These are phyloP conservation scores for Casuarina glauca DNA, from an alignment of 306 rosid species.

Conservation along the genomic window DNA sequence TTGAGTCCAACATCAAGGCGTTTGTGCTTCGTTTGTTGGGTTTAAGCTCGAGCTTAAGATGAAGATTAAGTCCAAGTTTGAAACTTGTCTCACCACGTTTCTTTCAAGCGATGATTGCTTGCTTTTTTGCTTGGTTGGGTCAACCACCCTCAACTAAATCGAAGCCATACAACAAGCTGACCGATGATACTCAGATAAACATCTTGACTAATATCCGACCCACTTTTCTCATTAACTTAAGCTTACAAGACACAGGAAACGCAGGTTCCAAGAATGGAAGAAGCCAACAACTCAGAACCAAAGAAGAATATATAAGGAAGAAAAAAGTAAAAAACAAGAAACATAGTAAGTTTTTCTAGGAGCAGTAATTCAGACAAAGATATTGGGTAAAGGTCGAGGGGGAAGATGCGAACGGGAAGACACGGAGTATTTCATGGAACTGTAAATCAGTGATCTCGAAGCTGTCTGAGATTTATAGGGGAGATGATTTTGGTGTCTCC, in stretches of 20 bases:
- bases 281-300: slow-evolving; percentile 3
- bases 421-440: slow-evolving; percentile 1
- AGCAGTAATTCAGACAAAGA: not conserved
- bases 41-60: no score
- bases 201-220: not conserved
- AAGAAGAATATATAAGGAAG: not conserved
- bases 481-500: slow-evolving; percentile 68
- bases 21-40: no score
- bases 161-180: not conserved
- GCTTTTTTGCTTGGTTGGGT: not conserved
- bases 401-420: not conserved
- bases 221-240: not conserved
- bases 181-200: not conserved
- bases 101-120: not conserved
- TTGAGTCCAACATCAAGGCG: no score
- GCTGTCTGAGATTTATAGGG: slow-evolving; percentile 84
- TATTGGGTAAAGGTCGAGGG: not conserved
- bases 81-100: no score
- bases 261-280: not conserved
- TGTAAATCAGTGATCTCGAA: slow-evolving; percentile 46
- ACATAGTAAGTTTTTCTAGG: not conserved
- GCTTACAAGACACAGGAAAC: not conserved
- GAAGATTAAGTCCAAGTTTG: no score
- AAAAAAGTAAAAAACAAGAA: not conserved
- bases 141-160: not conserved